Base-by-base conservation (phyloP, 2,329 filamentous ascomycete species). In the Helicocarpus griseus region DNA sequence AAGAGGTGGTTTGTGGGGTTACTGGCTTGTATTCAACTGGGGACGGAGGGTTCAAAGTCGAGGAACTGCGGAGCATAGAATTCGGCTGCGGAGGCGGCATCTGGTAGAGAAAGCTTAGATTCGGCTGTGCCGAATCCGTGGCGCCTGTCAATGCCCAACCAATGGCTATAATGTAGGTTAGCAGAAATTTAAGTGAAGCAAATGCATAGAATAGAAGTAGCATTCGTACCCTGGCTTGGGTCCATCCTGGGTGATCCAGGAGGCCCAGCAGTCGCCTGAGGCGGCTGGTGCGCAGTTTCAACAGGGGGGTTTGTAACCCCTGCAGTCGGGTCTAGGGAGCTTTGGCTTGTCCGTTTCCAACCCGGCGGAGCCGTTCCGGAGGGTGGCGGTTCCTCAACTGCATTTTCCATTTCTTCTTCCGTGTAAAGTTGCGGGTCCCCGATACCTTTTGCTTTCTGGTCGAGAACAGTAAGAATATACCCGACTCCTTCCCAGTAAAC, bases 81-180 rank as follows among this genome's bases (percentile, higher is more conserved):
- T 59, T 59, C 3, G 57, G 47, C 11, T 63, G 64, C 1, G 60
- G 51, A 21, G 72, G 70, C 52, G 76, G 65, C 58, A 79, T 82
- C 54, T 87, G 83, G 63, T 89, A 94, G 63, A 94, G 80, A 51
- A 91, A 78, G 1, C 88, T 90, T 4, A 95, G 72, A 62, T 87
- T 93, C 0, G 88, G 89, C 56, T 83, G 89, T 1, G 87, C 85
- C 3, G 87, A 93, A 61, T 94, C 89, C 50, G 87, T 89, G 1
- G 85, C 91, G 13, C 89, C 89, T 0, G 89, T 89, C n/a, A 95
- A 71, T 6, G 87, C 89, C 85, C 87, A 94, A 1, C 87, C 89
- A 53, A 94, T 87, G 0, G 81, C 79, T 77, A 14, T 14, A 44
- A 73, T 70, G 36, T 72, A 70, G 48, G 74, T 76, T 24, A 53